phyloP scores from a whole-genome alignment of 352 stramenopile genomes.

The Chrysophaeum taylorii region DNA sequence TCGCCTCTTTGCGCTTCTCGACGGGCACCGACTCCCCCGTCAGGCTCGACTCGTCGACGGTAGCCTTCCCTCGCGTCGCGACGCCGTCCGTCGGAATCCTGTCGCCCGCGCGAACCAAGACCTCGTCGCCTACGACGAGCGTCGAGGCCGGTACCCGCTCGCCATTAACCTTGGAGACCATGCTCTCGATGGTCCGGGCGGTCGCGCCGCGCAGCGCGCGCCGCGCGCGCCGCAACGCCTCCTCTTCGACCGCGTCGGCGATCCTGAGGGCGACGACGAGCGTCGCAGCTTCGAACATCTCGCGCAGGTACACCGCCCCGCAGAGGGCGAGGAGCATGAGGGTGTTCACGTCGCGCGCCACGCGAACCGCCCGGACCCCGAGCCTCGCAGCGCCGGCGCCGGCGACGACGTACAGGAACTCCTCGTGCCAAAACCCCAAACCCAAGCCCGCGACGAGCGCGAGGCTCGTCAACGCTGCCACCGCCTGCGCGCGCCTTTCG shows the following conservation, averaged over 20 bases:
- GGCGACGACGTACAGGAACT: background rate
- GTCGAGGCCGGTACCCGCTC: constrained; percentile 41
- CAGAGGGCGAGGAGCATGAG: constrained; percentile 57
- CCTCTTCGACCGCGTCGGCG: constrained; percentile 49
- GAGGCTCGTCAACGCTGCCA: background rate
- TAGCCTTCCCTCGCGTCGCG: constrained; percentile 65
- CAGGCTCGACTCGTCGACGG: constrained; percentile 84
- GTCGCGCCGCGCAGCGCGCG: constrained; percentile 33
- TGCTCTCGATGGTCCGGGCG: constrained; percentile 18
- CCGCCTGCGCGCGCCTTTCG: no score
- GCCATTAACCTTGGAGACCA: constrained; percentile 26
- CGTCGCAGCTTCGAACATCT: constrained; percentile 52
- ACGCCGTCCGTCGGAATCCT: constrained; percentile 79
- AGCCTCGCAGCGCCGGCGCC: constrained; percentile 1
- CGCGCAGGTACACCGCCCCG: constrained; percentile 42
- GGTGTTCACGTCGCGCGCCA: constrained; percentile 48
- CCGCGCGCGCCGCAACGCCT: constrained; percentile 36
- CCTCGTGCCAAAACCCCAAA: constrained; percentile 4
- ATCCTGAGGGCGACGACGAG: constrained; percentile 55
- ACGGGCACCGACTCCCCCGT: constrained; percentile 80
- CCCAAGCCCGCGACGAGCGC: constrained; percentile 15
- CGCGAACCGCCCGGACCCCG: constrained; percentile 4
- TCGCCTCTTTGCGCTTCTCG: constrained; percentile 37
- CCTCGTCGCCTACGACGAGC: constrained; percentile 56
- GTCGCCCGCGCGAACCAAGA: constrained; percentile 78